Evolutionary conservation across 805 yeast species (phyloP), one percentile per base, ranked within the genome.

Genomic region (Yamadazyma nakazawae): DNA sequence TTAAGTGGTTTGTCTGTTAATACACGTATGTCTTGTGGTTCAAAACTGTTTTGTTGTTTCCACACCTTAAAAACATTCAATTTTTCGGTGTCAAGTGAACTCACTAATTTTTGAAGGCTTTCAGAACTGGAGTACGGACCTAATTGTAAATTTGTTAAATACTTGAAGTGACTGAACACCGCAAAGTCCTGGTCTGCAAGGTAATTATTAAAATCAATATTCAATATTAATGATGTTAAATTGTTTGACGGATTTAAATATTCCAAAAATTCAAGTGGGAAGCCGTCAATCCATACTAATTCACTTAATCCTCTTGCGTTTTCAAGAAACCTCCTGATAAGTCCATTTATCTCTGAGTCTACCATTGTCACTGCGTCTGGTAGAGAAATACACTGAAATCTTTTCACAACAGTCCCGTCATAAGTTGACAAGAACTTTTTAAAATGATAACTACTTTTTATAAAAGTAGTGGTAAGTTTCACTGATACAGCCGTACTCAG

Each of bases 341-440:
- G 52, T 26, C 50, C 52, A 21, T 60, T 57, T 35, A 68, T 56
- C 4, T 62, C 63, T 25, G 57, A 50, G 40, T 73, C 74, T 47
- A 62, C 61, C 0, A 66, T 58, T 36, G 68, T 66, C 24, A 73
- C 62, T 19, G 75, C 70, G 49, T 74, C 76, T 0, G 80, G 80
- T 4, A 76, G 52, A 19, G 59, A 56, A 1, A 67, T 54, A 42
- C 72, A 63, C 39, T 61, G 66, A 18, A 76, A 52, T 13, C 54
- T 51, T 36, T 54, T 53, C 3, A 70, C 57, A 9, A 25, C 40
- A 10, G 40, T 26, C 11, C 45, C 48, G 4, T 52, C 49, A 36
- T 56, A 55, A 7, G 51, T 36, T 16, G 49, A 49, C 38, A 73
- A 53, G 36, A 74, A 67, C 37, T 56, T 59, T 51, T 72, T 70